Conservation (phyloP, 257 asterid genomes). For the Parsonsia alboflavescens region DNA sequence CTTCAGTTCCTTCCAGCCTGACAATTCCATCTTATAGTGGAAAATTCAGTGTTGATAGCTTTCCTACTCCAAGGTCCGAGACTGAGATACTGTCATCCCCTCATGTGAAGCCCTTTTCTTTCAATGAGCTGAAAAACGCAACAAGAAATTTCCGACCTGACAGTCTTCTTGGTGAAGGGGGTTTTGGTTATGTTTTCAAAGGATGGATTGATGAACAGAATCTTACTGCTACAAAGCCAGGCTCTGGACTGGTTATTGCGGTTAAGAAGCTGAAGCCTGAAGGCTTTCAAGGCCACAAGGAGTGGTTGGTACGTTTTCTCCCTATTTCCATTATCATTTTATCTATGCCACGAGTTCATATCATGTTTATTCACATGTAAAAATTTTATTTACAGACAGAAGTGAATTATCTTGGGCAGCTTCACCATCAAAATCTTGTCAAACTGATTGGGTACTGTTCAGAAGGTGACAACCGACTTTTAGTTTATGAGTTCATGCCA, state of each 20-base stretch:
- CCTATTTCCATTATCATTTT: background rate
- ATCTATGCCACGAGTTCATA: background rate
- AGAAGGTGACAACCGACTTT: conserved; percentile 81
- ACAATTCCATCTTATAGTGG: conserved; percentile 50
- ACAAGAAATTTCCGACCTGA: conserved; percentile 87
- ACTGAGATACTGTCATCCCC: conserved; percentile 73
- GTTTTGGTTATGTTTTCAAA: conserved; percentile 87
- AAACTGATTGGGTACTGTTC: conserved; percentile 91
- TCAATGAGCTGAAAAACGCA: conserved; percentile 74
- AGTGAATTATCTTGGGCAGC: conserved; percentile 91
- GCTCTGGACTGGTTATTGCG: conserved; percentile 89
- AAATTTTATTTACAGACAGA: conserved; percentile 63
- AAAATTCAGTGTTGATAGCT: conserved; percentile 53
- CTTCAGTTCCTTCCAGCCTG: conserved; percentile 47
- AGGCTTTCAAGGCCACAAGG: conserved; percentile 97
- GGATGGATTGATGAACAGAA: conserved; percentile 88
- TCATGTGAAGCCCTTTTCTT: conserved; percentile 66
- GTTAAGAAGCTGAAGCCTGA: conserved; percentile 94
- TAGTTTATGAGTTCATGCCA: conserved; percentile 95
- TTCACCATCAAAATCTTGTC: conserved; percentile 82
- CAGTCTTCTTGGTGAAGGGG: conserved; percentile 97
- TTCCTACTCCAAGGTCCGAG: conserved; percentile 88
- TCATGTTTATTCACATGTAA: conserved; percentile 1
- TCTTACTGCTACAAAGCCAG: conserved; percentile 69
- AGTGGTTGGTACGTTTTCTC: conserved; percentile 80